Evolutionary conservation across 345 rosid species (phyloP).

Genomic region (Sonneratia caseolaris): DNA sequence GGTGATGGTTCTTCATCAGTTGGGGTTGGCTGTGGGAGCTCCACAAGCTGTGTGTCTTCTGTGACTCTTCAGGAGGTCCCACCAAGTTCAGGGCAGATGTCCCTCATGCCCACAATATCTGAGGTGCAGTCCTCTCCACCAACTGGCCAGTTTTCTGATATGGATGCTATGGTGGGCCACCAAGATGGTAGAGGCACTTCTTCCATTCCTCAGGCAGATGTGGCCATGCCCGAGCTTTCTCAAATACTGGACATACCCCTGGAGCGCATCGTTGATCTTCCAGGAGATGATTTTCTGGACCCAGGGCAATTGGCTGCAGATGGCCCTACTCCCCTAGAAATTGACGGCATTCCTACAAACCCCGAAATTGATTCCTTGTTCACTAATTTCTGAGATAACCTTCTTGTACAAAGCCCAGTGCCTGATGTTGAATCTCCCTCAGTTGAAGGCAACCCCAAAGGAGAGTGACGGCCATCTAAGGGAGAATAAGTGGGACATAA

Average conservation of each 20-base stretch:
- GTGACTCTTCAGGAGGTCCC: conserved; percentile 78
- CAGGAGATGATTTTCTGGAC: conserved; percentile 32
- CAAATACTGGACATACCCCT: conserved; percentile 40
- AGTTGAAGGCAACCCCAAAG: conserved; percentile 18
- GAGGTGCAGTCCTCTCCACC: conserved; percentile 38
- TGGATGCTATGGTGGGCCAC: conserved; percentile 18
- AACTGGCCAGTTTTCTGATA: conserved; percentile 29
- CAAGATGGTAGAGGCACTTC: conserved; percentile 18
- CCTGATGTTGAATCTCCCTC: conserved; percentile 52
- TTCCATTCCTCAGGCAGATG: conserved; percentile 32
- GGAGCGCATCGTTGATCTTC: conserved; percentile 26
- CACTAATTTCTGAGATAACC: conserved; percentile 45
- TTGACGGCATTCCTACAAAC: conserved; percentile 44
- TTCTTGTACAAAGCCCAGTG: conserved; percentile 38
- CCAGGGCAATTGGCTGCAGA: conserved; percentile 23
- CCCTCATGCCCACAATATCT: conserved; percentile 23
- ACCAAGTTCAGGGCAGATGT: conserved; percentile 36
- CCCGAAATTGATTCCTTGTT: conserved; percentile 57
- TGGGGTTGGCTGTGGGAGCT: conserved; percentile 36
- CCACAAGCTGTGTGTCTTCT: conserved; percentile 40
- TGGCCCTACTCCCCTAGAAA: conserved; percentile 39
- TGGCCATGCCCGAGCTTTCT: conserved; percentile 36
- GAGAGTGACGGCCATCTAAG: conserved; percentile 23
- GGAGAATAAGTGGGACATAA: conserved; percentile 42
- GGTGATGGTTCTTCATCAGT: conserved; percentile 36